Evolutionary conservation across 495 filamentous ascomycete species (phyloP).

Genomic region (Daldinia childiae): DNA sequence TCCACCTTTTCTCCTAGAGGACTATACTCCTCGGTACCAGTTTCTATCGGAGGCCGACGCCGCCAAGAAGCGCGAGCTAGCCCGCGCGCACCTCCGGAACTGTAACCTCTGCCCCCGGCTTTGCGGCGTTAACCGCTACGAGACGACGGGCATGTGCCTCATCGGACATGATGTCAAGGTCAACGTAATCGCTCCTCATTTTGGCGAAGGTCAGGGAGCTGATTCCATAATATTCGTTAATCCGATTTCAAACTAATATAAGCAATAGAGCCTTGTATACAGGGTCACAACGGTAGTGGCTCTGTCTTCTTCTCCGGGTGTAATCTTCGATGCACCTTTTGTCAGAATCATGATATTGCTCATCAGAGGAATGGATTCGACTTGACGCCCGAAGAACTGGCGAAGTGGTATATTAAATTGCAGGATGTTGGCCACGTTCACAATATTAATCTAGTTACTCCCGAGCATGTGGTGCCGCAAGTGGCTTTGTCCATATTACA

Average conservation of each 20-base stretch:
- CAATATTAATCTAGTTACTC: slow-evolving; percentile 81
- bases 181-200: slow-evolving; percentile 80
- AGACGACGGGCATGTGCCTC: slow-evolving; percentile 75
- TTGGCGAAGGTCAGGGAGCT: slow-evolving; percentile 63
- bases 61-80: slow-evolving; percentile 69
- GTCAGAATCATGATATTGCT: slow-evolving; percentile 83
- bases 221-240: slow-evolving; percentile 9
- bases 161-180: slow-evolving; percentile 78
- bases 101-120: slow-evolving; percentile 81
- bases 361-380: slow-evolving; percentile 78
- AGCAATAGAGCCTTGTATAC: slow-evolving; percentile 72
- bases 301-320: slow-evolving; percentile 76
- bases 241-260: slow-evolving; percentile 16
- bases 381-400: slow-evolving; percentile 78
- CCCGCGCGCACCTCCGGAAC: slow-evolving; percentile 73
- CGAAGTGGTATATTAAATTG: slow-evolving; percentile 79
- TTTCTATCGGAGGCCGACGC: slow-evolving; percentile 66
- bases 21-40: slow-evolving; percentile 74
- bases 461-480: slow-evolving; percentile 80
- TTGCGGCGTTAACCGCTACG: slow-evolving; percentile 77
- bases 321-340: slow-evolving; percentile 81
- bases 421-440: slow-evolving; percentile 75
- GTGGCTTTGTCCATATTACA: slow-evolving; percentile 75
- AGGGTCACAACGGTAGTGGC: slow-evolving; percentile 77
- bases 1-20: slow-evolving; percentile 77